Evolutionary conservation across 176 grass and related monocot species (phyloP), one percentile per base, ranked within the genome.

Genomic region (Carex kokanica): DNA sequence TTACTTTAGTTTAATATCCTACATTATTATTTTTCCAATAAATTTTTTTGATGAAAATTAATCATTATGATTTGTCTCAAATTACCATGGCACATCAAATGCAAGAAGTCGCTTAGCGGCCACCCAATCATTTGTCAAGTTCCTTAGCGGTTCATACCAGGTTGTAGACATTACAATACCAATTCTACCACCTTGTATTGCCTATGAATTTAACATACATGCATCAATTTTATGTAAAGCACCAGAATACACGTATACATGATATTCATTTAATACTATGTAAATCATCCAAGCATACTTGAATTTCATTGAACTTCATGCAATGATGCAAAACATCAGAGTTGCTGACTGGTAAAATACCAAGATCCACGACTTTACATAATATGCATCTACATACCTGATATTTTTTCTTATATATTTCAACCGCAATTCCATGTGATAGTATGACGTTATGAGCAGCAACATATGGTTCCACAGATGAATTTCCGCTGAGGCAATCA

Each of bases 391-490:
- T 23, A 45, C 23, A 53, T 66, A 91, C 90, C 92, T 94, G 86
- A 83, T 94, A 94, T 81, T 94, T 92, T 6, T 27, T 70, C 80
- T 74, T 92, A 80, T 94, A 94, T 74, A 94, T 85, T 74, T 92
- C 88, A 47, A 87, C 86, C 6, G 88, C 92, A 51, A 81, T 87
- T 66, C 88, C 92, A 71, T 94, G 92, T 13, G 90, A 78, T 3
- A 94, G 68, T 57, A 94, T 74, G 20, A 92, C 10, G 56, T 92
- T 94, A 83, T 92, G 92, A n/a, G 90, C 24, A 62, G 90, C 92
- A 16, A 83, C 51, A 70, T 87, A 94, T 69, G 90, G 88, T 31
- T 94, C 92, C 12, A 52, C 7, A 51, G 17, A 69, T 0, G 88
- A 92, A 84, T 92, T 75, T 63, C 90, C 93, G 14, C 8, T 3